These are phyloP conservation scores for Inga leiocalycina DNA, from an alignment of 306 rosid genomes.

Conservation along the genomic window DNA sequence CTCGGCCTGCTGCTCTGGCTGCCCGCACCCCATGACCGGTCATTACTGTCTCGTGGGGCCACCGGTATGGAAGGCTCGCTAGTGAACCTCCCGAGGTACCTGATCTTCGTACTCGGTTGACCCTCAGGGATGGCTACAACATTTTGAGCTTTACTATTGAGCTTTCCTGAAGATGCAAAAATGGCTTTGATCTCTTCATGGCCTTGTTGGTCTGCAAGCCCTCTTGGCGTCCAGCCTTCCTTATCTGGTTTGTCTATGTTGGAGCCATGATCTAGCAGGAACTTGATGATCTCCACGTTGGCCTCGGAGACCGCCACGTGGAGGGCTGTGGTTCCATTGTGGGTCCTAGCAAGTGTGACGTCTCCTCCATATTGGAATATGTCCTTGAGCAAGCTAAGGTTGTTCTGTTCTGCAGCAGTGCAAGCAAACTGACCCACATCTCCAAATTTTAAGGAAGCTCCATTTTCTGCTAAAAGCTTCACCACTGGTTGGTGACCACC, in stretches of 20 bases:
- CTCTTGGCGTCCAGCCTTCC: slow-evolving; percentile 64
- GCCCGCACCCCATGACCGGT: slow-evolving; percentile 3
- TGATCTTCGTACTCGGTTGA: slow-evolving; percentile 26
- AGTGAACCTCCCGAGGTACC: slow-evolving; percentile 72
- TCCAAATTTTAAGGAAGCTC: slow-evolving; percentile 43
- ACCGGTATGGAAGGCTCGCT: slow-evolving; percentile 75
- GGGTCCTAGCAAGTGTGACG: slow-evolving; percentile 32
- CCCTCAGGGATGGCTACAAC: slow-evolving; percentile 41
- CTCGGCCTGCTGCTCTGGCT: slow-evolving; percentile 39
- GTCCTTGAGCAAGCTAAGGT: slow-evolving; percentile 42
- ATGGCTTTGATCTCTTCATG: slow-evolving; percentile 53
- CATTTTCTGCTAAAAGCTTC: slow-evolving; percentile 56
- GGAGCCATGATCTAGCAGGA: slow-evolving; percentile 57
- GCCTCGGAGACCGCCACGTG: slow-evolving; percentile 65
- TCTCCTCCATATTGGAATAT: slow-evolving; percentile 47
- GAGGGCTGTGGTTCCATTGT: slow-evolving; percentile 55
- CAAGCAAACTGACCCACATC: slow-evolving; percentile 47
- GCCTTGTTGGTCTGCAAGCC: slow-evolving; percentile 64
- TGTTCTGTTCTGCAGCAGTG: slow-evolving; percentile 50
- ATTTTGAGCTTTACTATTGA: slow-evolving; percentile 37
- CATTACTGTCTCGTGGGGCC: slow-evolving; percentile 44
- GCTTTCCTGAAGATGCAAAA: slow-evolving; percentile 29
- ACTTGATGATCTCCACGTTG: slow-evolving; percentile 52
- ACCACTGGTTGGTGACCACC: slow-evolving; percentile 46
- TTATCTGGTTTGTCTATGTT: slow-evolving; percentile 48